These are phyloP conservation scores for Zelonia costaricensis DNA, from an alignment of 208 protist genomes.

Conservation along the genomic window DNA sequence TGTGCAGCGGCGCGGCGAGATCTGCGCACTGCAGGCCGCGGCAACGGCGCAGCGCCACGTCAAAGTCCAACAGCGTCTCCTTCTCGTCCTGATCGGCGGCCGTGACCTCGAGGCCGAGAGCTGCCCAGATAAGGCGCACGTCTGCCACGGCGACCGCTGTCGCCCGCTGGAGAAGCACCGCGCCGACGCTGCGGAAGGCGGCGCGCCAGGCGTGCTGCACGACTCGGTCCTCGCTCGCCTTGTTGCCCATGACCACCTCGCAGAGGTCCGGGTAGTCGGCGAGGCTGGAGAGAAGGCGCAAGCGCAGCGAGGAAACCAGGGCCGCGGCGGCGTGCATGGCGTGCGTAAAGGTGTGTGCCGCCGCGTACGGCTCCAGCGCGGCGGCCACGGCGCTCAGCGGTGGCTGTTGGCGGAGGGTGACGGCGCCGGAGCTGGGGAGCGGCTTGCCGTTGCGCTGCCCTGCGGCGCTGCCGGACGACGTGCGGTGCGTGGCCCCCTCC, in stretches of 20 bases:
- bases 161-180: constrained; percentile 47
- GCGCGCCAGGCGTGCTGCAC: constrained; percentile 52
- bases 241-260: constrained; percentile 28
- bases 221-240: constrained; percentile 24
- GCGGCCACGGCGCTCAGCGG: constrained; percentile 16
- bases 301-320: constrained; percentile 67
- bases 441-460: background rate
- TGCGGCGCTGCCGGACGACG: background rate
- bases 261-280: constrained; percentile 46
- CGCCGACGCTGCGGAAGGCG: constrained; percentile 39
- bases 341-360: constrained; percentile 32
- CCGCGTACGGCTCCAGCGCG: constrained; percentile 23
- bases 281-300: constrained; percentile 61
- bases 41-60: constrained; percentile 21
- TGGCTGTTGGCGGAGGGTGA: constrained; percentile 5
- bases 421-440: background rate
- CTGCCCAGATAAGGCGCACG: constrained; percentile 22
- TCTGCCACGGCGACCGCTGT: constrained; percentile 32
- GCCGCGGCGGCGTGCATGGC: constrained; percentile 51
- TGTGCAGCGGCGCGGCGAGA: constrained; percentile 2
- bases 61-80: constrained; percentile 21
- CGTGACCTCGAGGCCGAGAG: constrained; percentile 21
- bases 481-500: constrained; percentile 15
- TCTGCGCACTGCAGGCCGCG: constrained; percentile 2
- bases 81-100: constrained; percentile 5